A percentile compares a stretch with the other conserved stretches of the same genome.
Evolutionary conservation across 2,329 filamentous ascomycete genomes (phyloP).

Genomic region (Myrmaecium sp.): DNA sequence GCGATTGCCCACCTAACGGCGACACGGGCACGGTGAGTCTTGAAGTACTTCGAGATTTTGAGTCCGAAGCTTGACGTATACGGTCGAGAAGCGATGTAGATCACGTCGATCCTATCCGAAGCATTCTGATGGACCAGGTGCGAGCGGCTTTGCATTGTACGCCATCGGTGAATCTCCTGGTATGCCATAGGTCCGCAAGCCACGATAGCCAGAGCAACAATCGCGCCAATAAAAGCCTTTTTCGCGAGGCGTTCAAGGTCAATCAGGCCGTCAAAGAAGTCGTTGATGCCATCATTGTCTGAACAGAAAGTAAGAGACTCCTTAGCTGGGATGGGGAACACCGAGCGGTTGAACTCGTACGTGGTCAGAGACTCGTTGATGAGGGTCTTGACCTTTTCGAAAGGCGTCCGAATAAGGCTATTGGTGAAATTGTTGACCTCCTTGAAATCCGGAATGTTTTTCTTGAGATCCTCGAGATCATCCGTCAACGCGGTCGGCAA

Average conservation of each 20-base stretch:
- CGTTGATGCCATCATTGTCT: conserved; percentile 61
- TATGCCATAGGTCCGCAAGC: conserved; percentile 66
- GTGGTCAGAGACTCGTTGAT: conserved; percentile 54
- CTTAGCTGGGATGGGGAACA: conserved; percentile 74
- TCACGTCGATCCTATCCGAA: conserved; percentile 69
- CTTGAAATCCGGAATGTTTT: conserved; percentile 65
- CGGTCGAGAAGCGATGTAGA: conserved; percentile 75
- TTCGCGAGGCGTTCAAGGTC: conserved; percentile 49
- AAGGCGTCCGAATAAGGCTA: conserved; percentile 58
- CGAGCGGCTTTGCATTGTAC: conserved; percentile 52
- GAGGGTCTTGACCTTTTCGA: conserved; percentile 58
- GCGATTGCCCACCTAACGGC: conserved; percentile 70
- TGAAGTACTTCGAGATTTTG: conserved; percentile 48
- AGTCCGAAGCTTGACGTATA: conserved; percentile 58
- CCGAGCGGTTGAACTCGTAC: conserved; percentile 60
- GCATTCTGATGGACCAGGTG: conserved; percentile 46
- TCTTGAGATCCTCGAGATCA: conserved; percentile 55
- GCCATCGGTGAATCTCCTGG: conserved; percentile 64
- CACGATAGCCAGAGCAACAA: conserved; percentile 53
- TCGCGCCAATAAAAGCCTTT: conserved; percentile 59
- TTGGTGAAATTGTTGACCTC: conserved; percentile 72
- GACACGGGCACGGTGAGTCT: conserved; percentile 46
- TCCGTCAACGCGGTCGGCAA: conserved; percentile 52
- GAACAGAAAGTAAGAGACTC: conserved; percentile 76
- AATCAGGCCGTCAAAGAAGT: conserved; percentile 65